Evolutionary conservation across 2,329 filamentous ascomycete genomes (phyloP), one percentile per base, ranked within the genome.

Genomic region (Thelonectria discophora): DNA sequence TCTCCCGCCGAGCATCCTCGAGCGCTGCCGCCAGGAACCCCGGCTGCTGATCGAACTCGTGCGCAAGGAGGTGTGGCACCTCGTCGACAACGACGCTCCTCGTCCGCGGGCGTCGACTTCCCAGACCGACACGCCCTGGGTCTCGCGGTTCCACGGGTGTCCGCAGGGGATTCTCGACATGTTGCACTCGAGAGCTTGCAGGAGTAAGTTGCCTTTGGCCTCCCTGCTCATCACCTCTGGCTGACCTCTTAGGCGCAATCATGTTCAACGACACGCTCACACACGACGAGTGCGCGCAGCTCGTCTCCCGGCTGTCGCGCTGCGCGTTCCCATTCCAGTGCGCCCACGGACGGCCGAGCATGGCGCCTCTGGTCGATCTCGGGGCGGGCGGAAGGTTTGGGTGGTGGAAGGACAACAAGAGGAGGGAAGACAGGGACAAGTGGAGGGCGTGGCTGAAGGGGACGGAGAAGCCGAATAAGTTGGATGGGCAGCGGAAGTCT

Each of bases 321-420:
- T 93, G 90, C 66, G 82, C 81, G 0, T 92, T 94, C 64, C 92
- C 92, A 0, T 95, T 95, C 66, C 89, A 92, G 72, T 96, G 92
- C 75, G 92, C 92, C 1, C 92, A 96, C 79, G 92, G 92, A 0
- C 81, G 88, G 55, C 88, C 88, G 1, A 88, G 85, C 34, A 85
- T 90, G 83, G 83, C 85, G 6, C 88, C 88, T 2, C 62, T 90
- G n/a, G 74, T 88, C 4, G 82, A 87, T 62, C 62, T 88, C 30
- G 80, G 80, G 1, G 59, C 58, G 8, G 69, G 65, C 2, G 67
- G 60, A 10, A 64, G 66, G 21, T 67, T 74, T 40, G 66, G 71
- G 3, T 62, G 65, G 3, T 76, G 74, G 74, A 50, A 60, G 17
- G 75, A 71, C 51, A 42, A 17, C 5, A 52, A 59, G 48, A 27